phyloP scores from a whole-genome alignment of 176 grass and related monocot genomes.

The Avena eriantha region DNA sequence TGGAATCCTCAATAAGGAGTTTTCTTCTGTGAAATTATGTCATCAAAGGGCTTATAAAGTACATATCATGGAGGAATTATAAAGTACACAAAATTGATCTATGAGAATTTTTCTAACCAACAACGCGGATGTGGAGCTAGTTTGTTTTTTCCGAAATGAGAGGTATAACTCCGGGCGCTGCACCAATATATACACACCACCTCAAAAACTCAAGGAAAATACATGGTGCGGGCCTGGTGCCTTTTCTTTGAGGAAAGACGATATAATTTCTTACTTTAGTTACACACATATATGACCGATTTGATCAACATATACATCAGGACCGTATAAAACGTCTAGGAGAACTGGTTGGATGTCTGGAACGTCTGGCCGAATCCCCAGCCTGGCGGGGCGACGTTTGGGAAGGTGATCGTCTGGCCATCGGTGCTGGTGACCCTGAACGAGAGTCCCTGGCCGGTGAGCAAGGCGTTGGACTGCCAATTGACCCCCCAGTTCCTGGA shows the following conservation, averaged over 20 bases:
- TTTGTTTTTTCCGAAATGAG: no score
- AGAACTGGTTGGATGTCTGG: constrained; percentile 49
- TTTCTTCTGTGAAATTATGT: no score
- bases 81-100: no score
- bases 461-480: constrained; percentile 84
- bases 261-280: not conserved
- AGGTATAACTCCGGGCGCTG: no score
- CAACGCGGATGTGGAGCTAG: no score
- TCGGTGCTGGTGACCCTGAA: constrained; percentile 80
- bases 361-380: constrained; percentile 91
- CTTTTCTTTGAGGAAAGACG: not conserved
- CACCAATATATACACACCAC: no score
- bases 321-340: not conserved
- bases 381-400: constrained; percentile 53
- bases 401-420: constrained; percentile 66
- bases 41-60: no score
- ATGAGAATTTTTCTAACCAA: no score
- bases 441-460: constrained; percentile 70
- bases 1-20: no score
- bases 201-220: no score
- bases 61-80: no score
- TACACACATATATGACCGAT: not conserved
- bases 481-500: constrained; percentile 92
- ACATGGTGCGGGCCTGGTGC: not conserved
- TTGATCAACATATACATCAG: not conserved